These are phyloP conservation scores for Hanseniaspora nectarophila DNA, from an alignment of 805 yeast species.

Conservation along the genomic window DNA sequence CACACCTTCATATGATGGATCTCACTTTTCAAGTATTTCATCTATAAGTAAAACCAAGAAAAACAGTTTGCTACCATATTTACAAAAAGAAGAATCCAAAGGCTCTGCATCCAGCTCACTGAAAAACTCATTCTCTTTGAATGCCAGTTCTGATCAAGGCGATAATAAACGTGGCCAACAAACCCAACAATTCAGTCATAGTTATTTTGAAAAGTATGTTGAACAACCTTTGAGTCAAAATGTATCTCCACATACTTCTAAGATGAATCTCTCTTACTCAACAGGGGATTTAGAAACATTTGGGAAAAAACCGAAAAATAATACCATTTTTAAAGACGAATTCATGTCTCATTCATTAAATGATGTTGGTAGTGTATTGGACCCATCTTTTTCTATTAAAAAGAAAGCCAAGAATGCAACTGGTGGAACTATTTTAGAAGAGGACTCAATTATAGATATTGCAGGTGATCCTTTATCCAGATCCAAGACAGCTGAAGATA, in stretches of 20 bases:
- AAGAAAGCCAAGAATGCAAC: neutral
- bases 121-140: slow-evolving; percentile 4
- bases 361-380: neutral
- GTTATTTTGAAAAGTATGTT: neutral
- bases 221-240: slow-evolving; percentile 1
- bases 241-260: neutral
- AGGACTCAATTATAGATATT: neutral
- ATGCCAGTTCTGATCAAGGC: neutral
- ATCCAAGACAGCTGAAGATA: neutral
- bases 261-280: neutral
- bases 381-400: neutral
- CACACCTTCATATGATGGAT: neutral
- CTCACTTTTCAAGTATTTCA: slow-evolving; percentile 14
- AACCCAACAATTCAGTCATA: neutral
- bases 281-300: neutral
- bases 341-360: neutral
- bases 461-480: slow-evolving; percentile 12
- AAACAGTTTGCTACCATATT: neutral
- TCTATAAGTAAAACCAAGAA: neutral
- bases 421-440: neutral
- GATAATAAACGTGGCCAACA: neutral
- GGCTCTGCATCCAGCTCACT: neutral
- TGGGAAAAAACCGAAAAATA: neutral
- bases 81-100: slow-evolving; percentile 4
- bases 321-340: slow-evolving; percentile 9